These are phyloP conservation scores for Eimeria acervulina DNA, from an alignment of 169 alveolate species.

Conservation along the genomic window DNA sequence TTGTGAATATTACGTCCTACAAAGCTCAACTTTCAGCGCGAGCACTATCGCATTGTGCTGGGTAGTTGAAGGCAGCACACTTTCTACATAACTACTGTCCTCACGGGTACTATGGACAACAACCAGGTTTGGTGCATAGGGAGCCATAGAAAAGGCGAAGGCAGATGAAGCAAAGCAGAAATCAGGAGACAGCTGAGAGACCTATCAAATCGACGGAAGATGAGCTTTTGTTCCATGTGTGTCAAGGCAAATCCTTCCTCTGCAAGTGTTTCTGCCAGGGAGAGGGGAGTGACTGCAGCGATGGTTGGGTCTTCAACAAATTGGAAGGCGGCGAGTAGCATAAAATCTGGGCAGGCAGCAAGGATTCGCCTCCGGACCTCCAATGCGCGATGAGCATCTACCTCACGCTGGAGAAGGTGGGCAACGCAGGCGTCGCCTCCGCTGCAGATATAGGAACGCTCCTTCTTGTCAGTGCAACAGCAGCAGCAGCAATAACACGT, in stretches of 20 bases:
- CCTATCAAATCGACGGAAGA: slow-evolving; percentile 82
- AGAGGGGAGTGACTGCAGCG: slow-evolving; percentile 85
- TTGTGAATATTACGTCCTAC: neutral
- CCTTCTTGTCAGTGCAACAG: slow-evolving; percentile 45
- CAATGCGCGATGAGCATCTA: slow-evolving; percentile 84
- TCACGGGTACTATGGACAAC: neutral
- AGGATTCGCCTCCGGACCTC: slow-evolving; percentile 87
- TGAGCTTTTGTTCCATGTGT: slow-evolving; percentile 67
- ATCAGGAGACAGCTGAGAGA: slow-evolving; percentile 22
- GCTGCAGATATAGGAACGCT: slow-evolving; percentile 29
- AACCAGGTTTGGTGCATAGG: neutral
- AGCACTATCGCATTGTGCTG: neutral
- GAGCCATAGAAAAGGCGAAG: neutral
- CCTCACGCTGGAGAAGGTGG: slow-evolving; percentile 78
- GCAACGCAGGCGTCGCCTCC: slow-evolving; percentile 74
- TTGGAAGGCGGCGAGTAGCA: slow-evolving; percentile 89
- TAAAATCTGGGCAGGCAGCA: slow-evolving; percentile 88
- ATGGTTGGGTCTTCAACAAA: slow-evolving; percentile 85
- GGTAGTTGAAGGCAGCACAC: neutral
- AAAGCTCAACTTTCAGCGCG: neutral
- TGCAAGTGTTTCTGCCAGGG: slow-evolving; percentile 82
- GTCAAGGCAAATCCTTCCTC: slow-evolving; percentile 75
- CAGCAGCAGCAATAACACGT: slow-evolving; percentile 71
- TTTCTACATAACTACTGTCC: neutral
- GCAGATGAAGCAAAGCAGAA: neutral